Evolutionary conservation across 805 yeast species (phyloP).

Genomic region (Candida verbasci): DNA sequence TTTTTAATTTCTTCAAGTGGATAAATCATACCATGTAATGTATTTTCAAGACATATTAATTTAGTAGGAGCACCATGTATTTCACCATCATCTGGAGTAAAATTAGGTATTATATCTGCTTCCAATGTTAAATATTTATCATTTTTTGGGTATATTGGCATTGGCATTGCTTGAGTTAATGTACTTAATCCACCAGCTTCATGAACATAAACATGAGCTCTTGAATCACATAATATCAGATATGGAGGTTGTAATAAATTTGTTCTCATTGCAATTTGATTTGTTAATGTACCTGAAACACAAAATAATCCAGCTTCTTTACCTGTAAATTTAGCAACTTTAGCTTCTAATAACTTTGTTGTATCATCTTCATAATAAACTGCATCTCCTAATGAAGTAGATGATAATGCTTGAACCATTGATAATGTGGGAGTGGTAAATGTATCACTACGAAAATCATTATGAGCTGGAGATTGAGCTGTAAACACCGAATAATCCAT

Average conservation of each 20-base stretch:
- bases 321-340: slow-evolving; percentile 67
- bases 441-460: slow-evolving; percentile 64
- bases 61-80: slow-evolving; percentile 87
- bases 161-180: slow-evolving; percentile 87
- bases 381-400: slow-evolving; percentile 73
- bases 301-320: slow-evolving; percentile 79
- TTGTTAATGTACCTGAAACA: slow-evolving; percentile 86
- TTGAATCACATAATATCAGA: slow-evolving; percentile 78
- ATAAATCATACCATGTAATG: slow-evolving; percentile 75
- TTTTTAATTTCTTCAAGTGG: slow-evolving; percentile 75
- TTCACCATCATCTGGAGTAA: slow-evolving; percentile 70
- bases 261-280: slow-evolving; percentile 79
- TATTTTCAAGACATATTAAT: slow-evolving; percentile 81
- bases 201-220: slow-evolving; percentile 76
- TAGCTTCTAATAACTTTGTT: slow-evolving; percentile 59
- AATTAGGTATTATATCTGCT: slow-evolving; percentile 69
- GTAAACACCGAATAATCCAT: slow-evolving; percentile 13
- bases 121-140: slow-evolving; percentile 75
- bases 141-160: slow-evolving; percentile 73
- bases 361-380: slow-evolving; percentile 83
- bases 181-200: slow-evolving; percentile 94
- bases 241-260: slow-evolving; percentile 79
- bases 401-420: slow-evolving; percentile 55
- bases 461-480: slow-evolving; percentile 23
- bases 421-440: slow-evolving; percentile 80